Conservation (phyloP, 2,329 filamentous ascomycete species). For the Mariannaea sp. region DNA sequence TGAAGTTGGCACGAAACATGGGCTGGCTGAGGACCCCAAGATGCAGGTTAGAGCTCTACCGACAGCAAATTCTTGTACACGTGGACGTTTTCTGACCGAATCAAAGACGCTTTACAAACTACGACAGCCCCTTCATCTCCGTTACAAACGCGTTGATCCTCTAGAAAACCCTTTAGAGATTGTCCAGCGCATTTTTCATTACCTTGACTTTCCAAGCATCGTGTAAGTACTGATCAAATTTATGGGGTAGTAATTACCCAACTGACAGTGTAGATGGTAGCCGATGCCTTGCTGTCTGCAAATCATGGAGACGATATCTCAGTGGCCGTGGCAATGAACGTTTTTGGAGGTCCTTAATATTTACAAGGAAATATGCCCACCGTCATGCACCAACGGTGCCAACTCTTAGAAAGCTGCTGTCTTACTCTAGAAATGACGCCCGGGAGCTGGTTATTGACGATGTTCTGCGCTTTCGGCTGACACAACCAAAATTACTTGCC, state of each 20-base stretch:
- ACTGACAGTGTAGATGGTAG: constrained; percentile 20
- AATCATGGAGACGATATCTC: constrained; percentile 40
- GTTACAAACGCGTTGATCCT: constrained; percentile 44
- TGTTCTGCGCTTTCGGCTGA: constrained; percentile 37
- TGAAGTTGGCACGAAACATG: constrained; percentile 38
- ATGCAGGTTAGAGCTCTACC: no score
- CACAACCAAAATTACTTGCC: constrained; percentile 36
- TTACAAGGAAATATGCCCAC: constrained; percentile 30
- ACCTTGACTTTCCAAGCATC: constrained; percentile 41
- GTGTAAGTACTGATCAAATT: constrained; percentile 29
- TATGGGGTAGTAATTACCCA: neutral
- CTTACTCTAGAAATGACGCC: constrained; percentile 40
- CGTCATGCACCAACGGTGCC: constrained; percentile 32
- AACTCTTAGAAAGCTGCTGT: constrained; percentile 38
- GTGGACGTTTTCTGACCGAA: constrained; percentile 2
- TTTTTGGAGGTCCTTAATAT: constrained; percentile 42
- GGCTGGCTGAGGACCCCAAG: constrained; percentile 38
- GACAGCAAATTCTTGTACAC: neutral
- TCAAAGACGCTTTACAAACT: constrained; percentile 43
- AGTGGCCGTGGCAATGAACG: constrained; percentile 36
- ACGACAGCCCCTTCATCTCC: constrained; percentile 43
- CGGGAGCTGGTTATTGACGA: constrained; percentile 38
- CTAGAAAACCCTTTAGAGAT: constrained; percentile 45
- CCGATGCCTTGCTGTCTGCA: constrained; percentile 42
- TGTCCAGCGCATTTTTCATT: constrained; percentile 43